Conservation (phyloP, 73 alveolate genomes). For the Paramecium sonneborni region DNA sequence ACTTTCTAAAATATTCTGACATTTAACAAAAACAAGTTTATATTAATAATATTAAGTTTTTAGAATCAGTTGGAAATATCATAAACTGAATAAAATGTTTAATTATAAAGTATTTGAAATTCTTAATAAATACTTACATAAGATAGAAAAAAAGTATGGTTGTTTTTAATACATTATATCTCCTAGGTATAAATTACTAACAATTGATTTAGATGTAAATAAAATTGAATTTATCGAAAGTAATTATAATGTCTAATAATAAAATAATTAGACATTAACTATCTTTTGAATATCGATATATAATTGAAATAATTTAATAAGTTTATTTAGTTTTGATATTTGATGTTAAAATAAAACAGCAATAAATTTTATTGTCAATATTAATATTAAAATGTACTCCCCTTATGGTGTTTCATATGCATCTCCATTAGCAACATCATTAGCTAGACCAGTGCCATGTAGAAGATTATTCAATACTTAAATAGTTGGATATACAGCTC, state of each 20-base stretch:
- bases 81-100: neutral
- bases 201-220: neutral
- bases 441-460: constrained; percentile 25
- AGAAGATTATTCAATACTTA: neutral
- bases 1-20: constrained; percentile 93
- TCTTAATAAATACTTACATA: neutral
- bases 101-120: too few species aligned
- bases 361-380: constrained; percentile 21
- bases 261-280: neutral
- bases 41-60: neutral
- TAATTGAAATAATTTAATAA: neutral
- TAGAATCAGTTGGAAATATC: neutral
- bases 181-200: too few species aligned
- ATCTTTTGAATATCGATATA: neutral
- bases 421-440: constrained; percentile 9
- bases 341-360: neutral
- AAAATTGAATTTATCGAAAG: neutral
- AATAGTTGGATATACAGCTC: neutral
- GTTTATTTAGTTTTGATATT: neutral
- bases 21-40: constrained; percentile 55
- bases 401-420: constrained; percentile 47
- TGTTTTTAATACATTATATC: too few species aligned
- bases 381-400: neutral
- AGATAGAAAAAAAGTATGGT: too few species aligned
- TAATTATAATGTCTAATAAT: neutral